Conservation (phyloP, 106 monocot genomes). For the Platanthera guangdongensis region DNA sequence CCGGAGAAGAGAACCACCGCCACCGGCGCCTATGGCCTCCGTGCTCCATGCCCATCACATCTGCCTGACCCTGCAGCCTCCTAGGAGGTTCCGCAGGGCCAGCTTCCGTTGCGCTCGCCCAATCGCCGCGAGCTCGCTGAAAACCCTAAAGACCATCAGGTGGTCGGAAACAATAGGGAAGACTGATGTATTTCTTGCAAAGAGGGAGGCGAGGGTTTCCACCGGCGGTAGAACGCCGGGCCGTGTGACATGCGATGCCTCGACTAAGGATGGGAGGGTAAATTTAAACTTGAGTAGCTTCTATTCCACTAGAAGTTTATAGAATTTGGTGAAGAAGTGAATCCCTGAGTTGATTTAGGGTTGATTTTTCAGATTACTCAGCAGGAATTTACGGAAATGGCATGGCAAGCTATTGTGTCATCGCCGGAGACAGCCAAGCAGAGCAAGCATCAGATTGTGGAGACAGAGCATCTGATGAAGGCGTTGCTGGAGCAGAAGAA, state of each 20-base stretch:
- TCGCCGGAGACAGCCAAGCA: slow-evolving; percentile 95
- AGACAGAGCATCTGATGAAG: slow-evolving; percentile 98
- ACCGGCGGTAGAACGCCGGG: slow-evolving; percentile 16
- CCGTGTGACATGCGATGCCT: slow-evolving; percentile 49
- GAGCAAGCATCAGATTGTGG: slow-evolving; percentile 95
- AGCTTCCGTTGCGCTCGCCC: slow-evolving; percentile 7
- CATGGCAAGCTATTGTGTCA: slow-evolving; percentile 94
- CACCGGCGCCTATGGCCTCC: slow-evolving; percentile 15
- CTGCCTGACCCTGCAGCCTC: slow-evolving; percentile 11
- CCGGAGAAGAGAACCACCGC: neutral
- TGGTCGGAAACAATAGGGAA: slow-evolving; percentile 31
- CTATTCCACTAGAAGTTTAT: neutral
- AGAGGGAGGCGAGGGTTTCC: slow-evolving; percentile 11
- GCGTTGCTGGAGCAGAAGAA: slow-evolving; percentile 91
- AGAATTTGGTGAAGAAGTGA: neutral
- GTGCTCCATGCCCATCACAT: slow-evolving; percentile 11
- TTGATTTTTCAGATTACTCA: slow-evolving; percentile 56
- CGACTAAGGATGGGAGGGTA: slow-evolving; percentile 68
- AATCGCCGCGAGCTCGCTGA: neutral
- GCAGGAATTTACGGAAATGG: slow-evolving; percentile 97
- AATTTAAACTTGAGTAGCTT: neutral
- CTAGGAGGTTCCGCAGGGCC: neutral
- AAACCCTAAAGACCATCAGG: slow-evolving; percentile 21
- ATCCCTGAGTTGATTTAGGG: neutral
- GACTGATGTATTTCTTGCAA: slow-evolving; percentile 5